Conservation (phyloP, 164 flowering plant genomes). For the Macadamia tetraphylla region DNA sequence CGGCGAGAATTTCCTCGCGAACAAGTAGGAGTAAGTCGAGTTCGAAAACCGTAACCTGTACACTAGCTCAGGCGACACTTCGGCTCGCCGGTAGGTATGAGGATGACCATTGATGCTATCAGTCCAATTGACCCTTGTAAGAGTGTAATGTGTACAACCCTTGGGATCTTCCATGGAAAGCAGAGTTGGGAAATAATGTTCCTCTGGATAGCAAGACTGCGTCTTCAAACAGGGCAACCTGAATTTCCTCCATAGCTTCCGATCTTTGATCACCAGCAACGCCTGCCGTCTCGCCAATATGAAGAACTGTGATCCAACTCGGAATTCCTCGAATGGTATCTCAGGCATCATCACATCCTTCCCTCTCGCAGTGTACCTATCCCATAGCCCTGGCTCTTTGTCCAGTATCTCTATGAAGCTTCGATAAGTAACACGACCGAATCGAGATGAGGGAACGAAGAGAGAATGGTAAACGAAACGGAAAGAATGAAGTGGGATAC, state of each 20-base stretch:
- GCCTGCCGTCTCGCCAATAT: slow-evolving; percentile 56
- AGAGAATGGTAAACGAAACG: slow-evolving; percentile 47
- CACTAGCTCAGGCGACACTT: slow-evolving; percentile 55
- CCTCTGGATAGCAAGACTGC: slow-evolving; percentile 85
- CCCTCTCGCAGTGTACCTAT: slow-evolving; percentile 56
- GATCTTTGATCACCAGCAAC: slow-evolving; percentile 50
- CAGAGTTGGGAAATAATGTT: slow-evolving; percentile 87
- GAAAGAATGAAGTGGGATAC: slow-evolving; percentile 89
- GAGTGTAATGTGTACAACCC: slow-evolving; percentile 56
- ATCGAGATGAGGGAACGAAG: slow-evolving; percentile 23
- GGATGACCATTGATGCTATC: slow-evolving; percentile 76
- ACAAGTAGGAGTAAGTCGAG: slow-evolving; percentile 50
- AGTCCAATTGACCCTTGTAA: slow-evolving; percentile 89
- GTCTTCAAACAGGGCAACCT: slow-evolving; percentile 55
- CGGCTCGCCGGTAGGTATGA: slow-evolving; percentile 47
- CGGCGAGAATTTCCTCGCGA: slow-evolving; percentile 82
- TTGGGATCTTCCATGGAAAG: slow-evolving; percentile 69
- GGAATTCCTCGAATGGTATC: slow-evolving; percentile 51
- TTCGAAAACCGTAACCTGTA: slow-evolving; percentile 52
- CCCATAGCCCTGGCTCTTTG: slow-evolving; percentile 26
- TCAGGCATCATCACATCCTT: slow-evolving; percentile 71
- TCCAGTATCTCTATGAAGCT: slow-evolving; percentile 74
- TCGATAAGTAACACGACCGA: slow-evolving; percentile 10
- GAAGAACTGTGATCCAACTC: slow-evolving; percentile 89
- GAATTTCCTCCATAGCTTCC: slow-evolving; percentile 71